phyloP scores from a whole-genome alignment of 306 rosid genomes.

The Lathyrus aphaca region DNA sequence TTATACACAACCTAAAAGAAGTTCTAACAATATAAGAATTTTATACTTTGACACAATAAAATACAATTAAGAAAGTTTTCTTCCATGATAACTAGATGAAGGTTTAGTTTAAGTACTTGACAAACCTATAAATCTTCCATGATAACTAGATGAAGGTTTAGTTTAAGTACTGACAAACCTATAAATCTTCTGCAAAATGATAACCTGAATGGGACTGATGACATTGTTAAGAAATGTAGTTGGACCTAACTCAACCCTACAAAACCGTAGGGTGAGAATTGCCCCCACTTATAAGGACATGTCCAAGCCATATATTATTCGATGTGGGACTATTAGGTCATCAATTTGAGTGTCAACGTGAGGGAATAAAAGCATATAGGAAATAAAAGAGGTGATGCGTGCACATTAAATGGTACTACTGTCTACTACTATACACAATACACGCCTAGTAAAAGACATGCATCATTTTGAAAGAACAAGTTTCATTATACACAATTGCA shows the following conservation, averaged over 20 bases:
- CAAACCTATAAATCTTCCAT: slow-evolving; percentile 16
- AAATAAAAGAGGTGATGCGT: background rate
- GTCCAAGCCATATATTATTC: no score
- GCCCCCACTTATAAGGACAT: no score
- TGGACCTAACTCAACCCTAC: no score
- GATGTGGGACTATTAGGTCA: no score
- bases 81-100: slow-evolving; percentile 15
- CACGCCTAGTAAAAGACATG: background rate
- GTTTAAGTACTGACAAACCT: slow-evolving; percentile 12
- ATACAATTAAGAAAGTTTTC: background rate
- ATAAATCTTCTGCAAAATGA: slow-evolving; percentile 27
- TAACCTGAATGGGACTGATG: background rate
- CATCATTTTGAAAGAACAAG: slow-evolving; percentile 25
- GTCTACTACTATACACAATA: background rate
- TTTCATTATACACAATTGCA: slow-evolving; percentile 14
- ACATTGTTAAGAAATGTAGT: background rate
- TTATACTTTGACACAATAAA: background rate
- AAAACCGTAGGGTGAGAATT: no score
- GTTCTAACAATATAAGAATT: slow-evolving; percentile 8
- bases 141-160: slow-evolving; percentile 8
- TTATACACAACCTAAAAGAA: background rate
- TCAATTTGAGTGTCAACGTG: no score
- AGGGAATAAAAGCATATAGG: background rate
- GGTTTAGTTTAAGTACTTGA: slow-evolving; percentile 11
- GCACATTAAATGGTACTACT: background rate